Percentiles rank a stretch among this genome's conserved stretches.
Evolutionary conservation across 257 asterid genomes (phyloP).

Genomic region (Solanum sejunctum): DNA sequence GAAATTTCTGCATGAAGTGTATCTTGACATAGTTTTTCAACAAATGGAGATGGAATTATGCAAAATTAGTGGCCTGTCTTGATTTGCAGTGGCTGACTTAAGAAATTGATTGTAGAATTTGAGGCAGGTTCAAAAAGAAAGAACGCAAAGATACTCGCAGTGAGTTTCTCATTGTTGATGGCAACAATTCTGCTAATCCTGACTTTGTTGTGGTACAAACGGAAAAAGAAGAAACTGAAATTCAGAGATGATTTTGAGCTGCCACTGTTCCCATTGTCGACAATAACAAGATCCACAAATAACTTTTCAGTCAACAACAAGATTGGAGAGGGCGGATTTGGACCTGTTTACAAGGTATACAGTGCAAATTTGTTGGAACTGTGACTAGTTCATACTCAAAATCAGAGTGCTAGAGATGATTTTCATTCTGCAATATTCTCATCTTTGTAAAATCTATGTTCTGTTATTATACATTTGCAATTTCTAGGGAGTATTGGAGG

Average conservation of each 20-base stretch:
- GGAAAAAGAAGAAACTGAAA: background rate
- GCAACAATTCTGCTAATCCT: background rate
- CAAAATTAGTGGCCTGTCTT: background rate
- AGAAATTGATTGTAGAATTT: background rate
- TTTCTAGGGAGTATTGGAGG: slow-evolving; percentile 13
- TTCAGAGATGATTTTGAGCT: slow-evolving; percentile 1
- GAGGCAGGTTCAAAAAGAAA: background rate
- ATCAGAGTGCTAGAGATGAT: background rate
- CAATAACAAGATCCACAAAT: slow-evolving; percentile 12
- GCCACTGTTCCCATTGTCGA: slow-evolving; percentile 8
- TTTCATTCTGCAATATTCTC: background rate
- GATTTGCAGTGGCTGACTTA: background rate
- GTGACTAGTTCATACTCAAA: background rate
- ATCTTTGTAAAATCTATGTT: background rate
- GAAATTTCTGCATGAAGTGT: background rate
- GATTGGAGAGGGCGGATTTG: slow-evolving; percentile 21
- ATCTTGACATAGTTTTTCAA: background rate
- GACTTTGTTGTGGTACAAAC: background rate
- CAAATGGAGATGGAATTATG: background rate
- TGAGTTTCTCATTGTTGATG: background rate
- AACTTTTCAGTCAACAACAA: slow-evolving; percentile 4
- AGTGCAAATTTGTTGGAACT: background rate
- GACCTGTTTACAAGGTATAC: slow-evolving; percentile 22
- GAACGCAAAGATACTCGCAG: background rate
- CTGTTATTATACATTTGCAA: background rate